These are phyloP conservation scores for sorghum (Sorghum bicolor) DNA, from an alignment of 176 grass and related monocot genomes.

Conservation along the genomic window Sorghum_bicolor_NCBIv3 NC_012870.2:1802001-1802500, in stretches of 20 bases:
- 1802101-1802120: conserved; percentile 64
- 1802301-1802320: background rate
- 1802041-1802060: conserved; percentile 88
- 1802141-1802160: conserved; percentile 63
- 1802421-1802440: background rate
- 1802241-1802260: conserved; percentile 51
- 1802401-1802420: background rate
- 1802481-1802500: background rate
- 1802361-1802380: no score
- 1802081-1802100: conserved; percentile 30
- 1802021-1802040: conserved; percentile 89
- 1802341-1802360: background rate
- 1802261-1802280: conserved; percentile 58
- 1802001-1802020: background rate
- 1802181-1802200: conserved; percentile 71
- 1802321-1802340: background rate
- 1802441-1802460: background rate
- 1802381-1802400: background rate
- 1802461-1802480: no score
- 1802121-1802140: conserved; percentile 60
- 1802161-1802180: conserved; percentile 64
- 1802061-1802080: conserved; percentile 39
- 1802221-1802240: conserved; percentile 46
- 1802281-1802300: background rate
- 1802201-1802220: conserved; percentile 79